These are phyloP conservation scores for Carex kokanica DNA, from an alignment of 176 grass and related monocot species.

Conservation along the genomic window DNA sequence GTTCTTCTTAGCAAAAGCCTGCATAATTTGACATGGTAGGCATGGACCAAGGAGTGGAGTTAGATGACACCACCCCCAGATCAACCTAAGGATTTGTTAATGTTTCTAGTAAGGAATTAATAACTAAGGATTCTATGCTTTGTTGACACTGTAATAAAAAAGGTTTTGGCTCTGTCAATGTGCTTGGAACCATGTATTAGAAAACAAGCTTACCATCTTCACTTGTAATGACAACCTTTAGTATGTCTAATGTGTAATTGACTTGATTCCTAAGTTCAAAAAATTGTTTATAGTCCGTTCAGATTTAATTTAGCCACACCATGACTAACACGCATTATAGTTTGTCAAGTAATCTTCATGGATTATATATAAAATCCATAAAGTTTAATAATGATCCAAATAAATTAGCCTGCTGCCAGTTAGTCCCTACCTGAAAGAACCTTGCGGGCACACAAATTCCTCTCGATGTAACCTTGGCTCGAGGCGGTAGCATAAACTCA, in stretches of 20 bases:
- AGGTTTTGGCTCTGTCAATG: not conserved
- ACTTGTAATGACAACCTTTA: not conserved
- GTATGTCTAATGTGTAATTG: not conserved
- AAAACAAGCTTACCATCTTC: not conserved
- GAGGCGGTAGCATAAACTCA: constrained; percentile 22
- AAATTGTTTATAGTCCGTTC: not conserved
- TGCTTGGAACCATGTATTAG: not conserved
- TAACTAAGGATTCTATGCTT: not conserved
- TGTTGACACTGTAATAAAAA: not conserved
- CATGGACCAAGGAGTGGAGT: not conserved
- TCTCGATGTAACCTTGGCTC: constrained; percentile 22
- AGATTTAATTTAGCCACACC: not conserved
- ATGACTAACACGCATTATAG: not conserved
- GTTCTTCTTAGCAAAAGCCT: not conserved
- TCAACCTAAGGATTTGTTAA: not conserved
- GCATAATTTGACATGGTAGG: not conserved
- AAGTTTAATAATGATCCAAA: not conserved
- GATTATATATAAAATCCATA: not conserved
- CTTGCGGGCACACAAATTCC: constrained; percentile 32
- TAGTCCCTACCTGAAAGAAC: constrained; percentile 28
- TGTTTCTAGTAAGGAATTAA: not conserved
- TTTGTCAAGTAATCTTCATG: not conserved
- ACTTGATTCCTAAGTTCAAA: not conserved
- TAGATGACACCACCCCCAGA: not conserved
- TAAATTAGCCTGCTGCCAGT: not conserved